phyloP scores from a whole-genome alignment of 768 basidiomycete genomes.

The Tylopilus intermedius region DNA sequence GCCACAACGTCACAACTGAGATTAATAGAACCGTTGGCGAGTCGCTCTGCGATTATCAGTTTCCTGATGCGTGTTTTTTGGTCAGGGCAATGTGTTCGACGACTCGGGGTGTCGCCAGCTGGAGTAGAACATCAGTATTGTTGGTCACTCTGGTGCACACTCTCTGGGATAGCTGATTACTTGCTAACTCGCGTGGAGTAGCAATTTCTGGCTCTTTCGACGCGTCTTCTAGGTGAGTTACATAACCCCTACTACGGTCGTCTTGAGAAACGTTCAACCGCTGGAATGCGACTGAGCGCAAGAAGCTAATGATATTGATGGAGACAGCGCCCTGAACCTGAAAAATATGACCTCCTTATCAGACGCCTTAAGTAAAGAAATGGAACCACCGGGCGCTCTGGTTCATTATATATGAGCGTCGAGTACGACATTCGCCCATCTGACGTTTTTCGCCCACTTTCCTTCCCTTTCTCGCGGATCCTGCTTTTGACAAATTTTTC shows the following conservation, averaged over 20 bases:
- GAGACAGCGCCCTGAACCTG: background rate
- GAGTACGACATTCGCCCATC: background rate
- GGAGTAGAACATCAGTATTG: no score
- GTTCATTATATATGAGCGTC: background rate
- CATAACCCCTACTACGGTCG: background rate
- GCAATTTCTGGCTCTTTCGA: background rate
- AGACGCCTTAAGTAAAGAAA: background rate
- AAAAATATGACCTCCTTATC: background rate
- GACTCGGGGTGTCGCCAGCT: no score
- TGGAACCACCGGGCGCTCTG: background rate
- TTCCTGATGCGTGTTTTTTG: no score
- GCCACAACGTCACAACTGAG: no score
- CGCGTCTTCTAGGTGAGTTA: background rate
- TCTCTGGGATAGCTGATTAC: no score
- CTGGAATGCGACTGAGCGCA: constrained; percentile 1
- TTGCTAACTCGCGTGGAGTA: no score
- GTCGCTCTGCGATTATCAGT: no score
- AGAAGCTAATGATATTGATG: background rate
- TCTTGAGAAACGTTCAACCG: background rate
- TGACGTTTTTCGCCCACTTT: background rate
- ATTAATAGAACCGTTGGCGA: no score
- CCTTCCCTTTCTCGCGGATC: background rate
- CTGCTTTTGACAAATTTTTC: background rate
- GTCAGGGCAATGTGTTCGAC: no score
- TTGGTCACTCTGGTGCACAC: no score